phyloP scores from a whole-genome alignment of 2,329 filamentous ascomycete species.

The Arthrinium phaeospermum region DNA sequence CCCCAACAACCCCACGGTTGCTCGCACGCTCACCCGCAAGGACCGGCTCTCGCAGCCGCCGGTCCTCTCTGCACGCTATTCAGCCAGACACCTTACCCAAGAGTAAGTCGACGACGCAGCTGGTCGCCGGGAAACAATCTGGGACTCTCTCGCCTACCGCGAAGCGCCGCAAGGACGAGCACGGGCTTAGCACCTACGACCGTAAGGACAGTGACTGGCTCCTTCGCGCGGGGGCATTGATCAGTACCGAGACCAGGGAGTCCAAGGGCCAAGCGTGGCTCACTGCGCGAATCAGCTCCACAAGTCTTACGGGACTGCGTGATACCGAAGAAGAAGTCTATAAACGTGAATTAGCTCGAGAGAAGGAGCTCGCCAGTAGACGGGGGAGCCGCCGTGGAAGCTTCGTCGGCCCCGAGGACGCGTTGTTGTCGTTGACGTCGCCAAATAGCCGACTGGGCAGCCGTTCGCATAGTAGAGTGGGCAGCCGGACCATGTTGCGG shows the following conservation, averaged over 20 bases:
- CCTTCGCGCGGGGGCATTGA: conserved; percentile 65
- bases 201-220: conserved; percentile 68
- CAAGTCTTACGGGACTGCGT: conserved; percentile 59
- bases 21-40: conserved; percentile 50
- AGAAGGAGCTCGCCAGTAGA: conserved; percentile 56
- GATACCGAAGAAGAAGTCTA: conserved; percentile 60
- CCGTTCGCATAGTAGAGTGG: conserved; percentile 50
- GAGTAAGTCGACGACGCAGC: conserved; percentile 68
- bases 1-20: conserved; percentile 68
- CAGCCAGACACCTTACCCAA: conserved; percentile 51
- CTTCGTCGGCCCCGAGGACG: conserved; percentile 44
- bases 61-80: conserved; percentile 42
- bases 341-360: conserved; percentile 56
- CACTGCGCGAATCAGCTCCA: conserved; percentile 68
- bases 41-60: conserved; percentile 50
- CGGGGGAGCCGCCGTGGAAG: conserved; percentile 55
- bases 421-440: conserved; percentile 41
- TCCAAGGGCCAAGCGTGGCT: conserved; percentile 74
- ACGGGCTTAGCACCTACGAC: conserved; percentile 40
- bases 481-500: conserved; percentile 47
- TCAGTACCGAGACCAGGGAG: conserved; percentile 67
- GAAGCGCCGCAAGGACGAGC: conserved; percentile 40
- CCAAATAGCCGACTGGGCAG: conserved; percentile 55
- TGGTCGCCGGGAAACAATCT: conserved; percentile 39
- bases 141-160: conserved; percentile 32